Percentiles rank a stretch among this genome's conserved stretches.
Evolutionary conservation across 2,329 filamentous ascomycete genomes (phyloP).

Genomic region (Penicillium paneum): DNA sequence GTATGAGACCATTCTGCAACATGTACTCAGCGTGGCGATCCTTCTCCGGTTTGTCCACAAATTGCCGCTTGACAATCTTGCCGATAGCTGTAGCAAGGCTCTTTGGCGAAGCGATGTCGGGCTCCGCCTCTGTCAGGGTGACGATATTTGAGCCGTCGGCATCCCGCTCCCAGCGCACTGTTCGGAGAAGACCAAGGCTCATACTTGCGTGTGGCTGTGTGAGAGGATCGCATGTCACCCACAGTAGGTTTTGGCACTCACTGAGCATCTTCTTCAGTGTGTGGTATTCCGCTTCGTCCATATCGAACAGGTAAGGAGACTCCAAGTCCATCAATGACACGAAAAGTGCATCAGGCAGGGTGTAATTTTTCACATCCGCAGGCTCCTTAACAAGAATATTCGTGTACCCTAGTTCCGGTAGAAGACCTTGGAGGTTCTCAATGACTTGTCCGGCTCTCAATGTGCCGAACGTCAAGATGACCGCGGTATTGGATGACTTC

Average conservation of each 20-base stretch:
- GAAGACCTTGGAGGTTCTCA: not conserved
- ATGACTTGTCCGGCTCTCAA: not conserved
- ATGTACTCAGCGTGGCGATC: conserved; percentile 21
- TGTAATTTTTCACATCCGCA: not conserved
- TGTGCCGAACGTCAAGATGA: conserved; percentile 5
- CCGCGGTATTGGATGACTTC: not conserved
- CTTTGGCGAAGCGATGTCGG: not conserved
- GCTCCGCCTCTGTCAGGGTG: conserved; percentile 6
- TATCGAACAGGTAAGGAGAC: not conserved
- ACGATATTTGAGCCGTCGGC: conserved; percentile 19
- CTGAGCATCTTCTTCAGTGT: conserved; percentile 8
- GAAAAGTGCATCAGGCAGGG: conserved; percentile 1
- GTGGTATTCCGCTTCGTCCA: conserved; percentile 1
- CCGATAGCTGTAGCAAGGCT: not conserved
- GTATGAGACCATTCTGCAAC: conserved; percentile 8
- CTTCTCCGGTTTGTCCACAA: not conserved
- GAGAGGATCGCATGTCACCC: conserved; percentile 10
- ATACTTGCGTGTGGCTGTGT: conserved; percentile 9
- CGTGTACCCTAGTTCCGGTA: not conserved
- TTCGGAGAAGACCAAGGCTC: conserved; percentile 19
- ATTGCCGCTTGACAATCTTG: conserved; percentile 16
- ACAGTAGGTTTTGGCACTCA: conserved; percentile 12
- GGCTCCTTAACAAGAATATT: not conserved
- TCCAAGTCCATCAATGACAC: conserved; percentile 19
- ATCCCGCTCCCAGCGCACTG: conserved; percentile 20